Base-by-base conservation (phyloP, 495 filamentous ascomycete genomes). In the Acidiella bohemica region DNA sequence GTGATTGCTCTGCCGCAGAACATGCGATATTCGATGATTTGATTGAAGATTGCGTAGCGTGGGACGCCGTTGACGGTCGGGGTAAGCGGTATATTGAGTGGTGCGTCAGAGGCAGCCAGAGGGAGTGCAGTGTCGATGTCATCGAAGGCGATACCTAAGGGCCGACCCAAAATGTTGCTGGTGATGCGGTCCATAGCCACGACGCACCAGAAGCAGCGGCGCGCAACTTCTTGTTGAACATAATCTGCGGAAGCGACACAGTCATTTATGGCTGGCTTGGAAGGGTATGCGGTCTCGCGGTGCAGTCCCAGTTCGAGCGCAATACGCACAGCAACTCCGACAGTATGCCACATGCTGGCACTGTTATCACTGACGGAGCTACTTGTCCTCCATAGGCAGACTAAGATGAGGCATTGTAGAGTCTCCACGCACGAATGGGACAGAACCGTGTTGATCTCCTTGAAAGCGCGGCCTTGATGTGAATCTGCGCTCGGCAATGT, bases 311-410 rank as follows among this genome's bases (percentile, higher is more conserved):
- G 44, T 16, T 47, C 44, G 20, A 47, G 20, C 10, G 24, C 18
- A 3, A 34, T 28, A n/a, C 44, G 37, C 2, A 39, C 28, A 10
- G 44, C 44, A 32, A 47, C 42, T 2, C 44, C 44, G 10, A 42
- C 44, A 12, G 31, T 25, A 36, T 47, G 44, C 44, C 44, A 47
- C 37, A 47, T 42, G n/a, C 37, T 41, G 17, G 37, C 29, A 8
- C 18, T 34, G 31, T 42, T 29, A 22, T 47, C 44, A 20, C 25
- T 35, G 2, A 47, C 16, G 1, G 29, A 22, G 21, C 37, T 41
- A 7, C n/a, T 21, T 14, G 32, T 35, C n/a, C 44, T 37, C 28
- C 22, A 47, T 9, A 46, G 23, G 21, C 20, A 41, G 4, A 47
- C 16, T 9, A 47, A 26, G 10, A 47, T 31, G n/a, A 47, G 28